Evolutionary conservation across 2,329 filamentous ascomycete genomes (phyloP), one percentile per base, ranked within the genome.

Genomic region (Fusarium drepaniforme): DNA sequence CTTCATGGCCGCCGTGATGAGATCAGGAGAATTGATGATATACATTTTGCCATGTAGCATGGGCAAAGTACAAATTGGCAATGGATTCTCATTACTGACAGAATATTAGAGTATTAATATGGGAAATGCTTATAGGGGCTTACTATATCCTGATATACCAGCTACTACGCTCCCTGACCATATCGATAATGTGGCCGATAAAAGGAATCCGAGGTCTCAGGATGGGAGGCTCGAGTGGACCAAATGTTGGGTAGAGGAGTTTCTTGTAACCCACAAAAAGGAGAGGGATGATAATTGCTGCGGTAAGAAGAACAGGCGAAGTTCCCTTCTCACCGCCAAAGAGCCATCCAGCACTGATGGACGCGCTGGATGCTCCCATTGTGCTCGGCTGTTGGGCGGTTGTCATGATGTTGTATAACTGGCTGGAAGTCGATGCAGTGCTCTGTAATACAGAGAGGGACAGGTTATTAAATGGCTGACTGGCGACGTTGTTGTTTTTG

Each of bases 41-140:
- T 64, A 64, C 35, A 64, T 53, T 28, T 64, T 64, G 23, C 62
- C 62, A 12, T 64, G 42, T 12, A 64, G 62, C 62, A 64, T 64
- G 35, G 62, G 62, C 46, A 65, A 51, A 5, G 63, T 65, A 28
- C 63, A 65, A 16, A 65, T 65, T 5, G 63, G 51, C n/a, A 59
- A 30, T 6, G 25, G 16, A 4, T 12, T 25, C 21, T 65, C 63
- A 7, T 46, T 37, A 15, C 59, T 61, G 15, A 5, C 2, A 9
- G 23, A 16, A 11, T 33, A 13, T 61, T 25, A 44, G 30, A 16
- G 3, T 9, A 9, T 21, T 44, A 5, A 11, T 21, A 21, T 9
- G 8, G 6, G 8, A 7, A 42, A 23, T 3, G 5, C 9, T 21
- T 5, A n/a, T 21, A 13, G 4, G 18, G n/a, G 25, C 59, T 46